A percentile compares a stretch with the other conserved stretches of the same genome.
Conservation (phyloP, 2,329 filamentous ascomycete genomes). For the Nemania serpens region DNA sequence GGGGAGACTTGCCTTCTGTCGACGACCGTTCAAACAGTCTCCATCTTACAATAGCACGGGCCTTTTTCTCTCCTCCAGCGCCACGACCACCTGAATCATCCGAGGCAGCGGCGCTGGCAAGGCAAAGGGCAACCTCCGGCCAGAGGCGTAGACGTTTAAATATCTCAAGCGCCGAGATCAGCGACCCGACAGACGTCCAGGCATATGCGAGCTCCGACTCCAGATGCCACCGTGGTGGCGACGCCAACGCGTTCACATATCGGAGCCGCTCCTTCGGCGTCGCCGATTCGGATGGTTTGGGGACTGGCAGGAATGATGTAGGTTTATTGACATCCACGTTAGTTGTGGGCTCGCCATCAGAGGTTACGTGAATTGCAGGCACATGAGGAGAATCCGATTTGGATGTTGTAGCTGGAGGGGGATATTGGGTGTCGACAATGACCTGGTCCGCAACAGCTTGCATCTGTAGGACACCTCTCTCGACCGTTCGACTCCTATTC, state of each 20-base stretch:
- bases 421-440: constrained; percentile 71
- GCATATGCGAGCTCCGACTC: constrained; percentile 90
- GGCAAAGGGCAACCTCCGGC: constrained; percentile 92
- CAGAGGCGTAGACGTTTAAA: constrained; percentile 93
- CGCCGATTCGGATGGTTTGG: constrained; percentile 77
- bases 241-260: constrained; percentile 82
- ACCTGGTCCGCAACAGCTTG: constrained; percentile 96
- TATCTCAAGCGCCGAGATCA: constrained; percentile 90
- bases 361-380: constrained; percentile 52
- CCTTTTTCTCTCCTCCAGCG: constrained; percentile 74
- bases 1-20: constrained; percentile 34
- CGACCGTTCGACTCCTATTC: constrained; percentile 83
- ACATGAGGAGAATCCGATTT: constrained; percentile 40
- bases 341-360: constrained; percentile 37
- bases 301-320: constrained; percentile 79
- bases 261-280: constrained; percentile 74
- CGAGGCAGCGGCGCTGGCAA: constrained; percentile 64
- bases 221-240: constrained; percentile 89
- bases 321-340: constrained; percentile 50
- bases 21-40: constrained; percentile 74
- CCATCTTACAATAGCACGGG: constrained; percentile 73
- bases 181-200: constrained; percentile 88
- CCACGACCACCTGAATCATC: constrained; percentile 62
- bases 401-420: constrained; percentile 32
- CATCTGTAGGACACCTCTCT: constrained; percentile 87